These are phyloP conservation scores for Aphanomyces euteiches DNA, from an alignment of 352 stramenopile genomes.

Conservation along the genomic window DNA sequence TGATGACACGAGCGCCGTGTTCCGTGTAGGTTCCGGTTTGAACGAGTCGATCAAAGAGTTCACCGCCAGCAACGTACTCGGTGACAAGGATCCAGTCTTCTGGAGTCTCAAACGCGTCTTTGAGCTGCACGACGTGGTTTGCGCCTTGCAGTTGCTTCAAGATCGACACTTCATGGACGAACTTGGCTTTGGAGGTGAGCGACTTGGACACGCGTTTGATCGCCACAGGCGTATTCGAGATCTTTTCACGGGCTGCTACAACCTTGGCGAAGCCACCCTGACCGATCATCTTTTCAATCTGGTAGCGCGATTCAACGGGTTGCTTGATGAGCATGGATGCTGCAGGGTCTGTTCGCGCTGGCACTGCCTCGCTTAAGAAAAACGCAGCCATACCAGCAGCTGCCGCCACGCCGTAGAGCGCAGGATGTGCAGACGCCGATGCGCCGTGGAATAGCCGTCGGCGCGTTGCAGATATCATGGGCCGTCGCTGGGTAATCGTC, in stretches of 20 bases:
- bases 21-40: constrained; percentile 59
- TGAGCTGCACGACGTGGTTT: constrained; percentile 46
- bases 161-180: constrained; percentile 52
- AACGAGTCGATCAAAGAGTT: constrained; percentile 80
- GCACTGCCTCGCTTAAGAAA: neutral
- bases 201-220: constrained; percentile 57
- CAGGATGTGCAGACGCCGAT: neutral
- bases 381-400: neutral
- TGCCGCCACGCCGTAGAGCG: neutral
- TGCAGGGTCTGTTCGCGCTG: neutral
- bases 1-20: constrained; percentile 49
- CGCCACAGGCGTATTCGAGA: constrained; percentile 45
- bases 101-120: constrained; percentile 52
- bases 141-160: constrained; percentile 43
- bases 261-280: constrained; percentile 51
- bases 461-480: too few relatives aligned
- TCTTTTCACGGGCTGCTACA: constrained; percentile 42
- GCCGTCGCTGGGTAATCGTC: too few relatives aligned
- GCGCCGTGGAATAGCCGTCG: neutral
- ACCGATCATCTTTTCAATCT: constrained; percentile 46
- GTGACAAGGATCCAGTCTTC: constrained; percentile 64
- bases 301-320: constrained; percentile 33
- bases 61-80: constrained; percentile 69
- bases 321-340: constrained; percentile 20
- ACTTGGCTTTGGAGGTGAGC: constrained; percentile 43